Evolutionary conservation across 202 grass and related monocot genomes (phyloP).

Genomic region (Setaria viridis): DNA sequence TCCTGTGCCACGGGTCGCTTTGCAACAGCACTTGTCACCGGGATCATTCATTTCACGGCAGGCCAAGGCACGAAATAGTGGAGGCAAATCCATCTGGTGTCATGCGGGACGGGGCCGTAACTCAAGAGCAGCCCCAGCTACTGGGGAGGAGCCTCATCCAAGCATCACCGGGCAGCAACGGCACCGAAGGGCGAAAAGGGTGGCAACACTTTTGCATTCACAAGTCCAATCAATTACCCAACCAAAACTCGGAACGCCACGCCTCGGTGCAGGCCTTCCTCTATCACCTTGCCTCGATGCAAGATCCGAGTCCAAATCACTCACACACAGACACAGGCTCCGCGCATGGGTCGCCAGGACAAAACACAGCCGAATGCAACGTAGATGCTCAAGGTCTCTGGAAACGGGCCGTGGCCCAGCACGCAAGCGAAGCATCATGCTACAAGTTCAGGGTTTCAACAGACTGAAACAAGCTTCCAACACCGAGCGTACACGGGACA

Average conservation of each 20-base stretch:
- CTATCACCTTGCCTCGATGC: neutral
- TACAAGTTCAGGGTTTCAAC: slow-evolving; percentile 17
- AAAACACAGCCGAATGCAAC: neutral
- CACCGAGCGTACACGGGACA: neutral
- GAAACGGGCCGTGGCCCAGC: slow-evolving; percentile 17
- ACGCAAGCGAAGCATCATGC: neutral
- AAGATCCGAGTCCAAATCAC: no score
- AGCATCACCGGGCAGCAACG: neutral
- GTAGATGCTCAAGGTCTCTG: neutral
- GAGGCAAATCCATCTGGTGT: neutral
- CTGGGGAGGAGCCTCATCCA: no score
- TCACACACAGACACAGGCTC: no score
- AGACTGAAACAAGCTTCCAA: neutral
- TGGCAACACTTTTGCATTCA: neutral
- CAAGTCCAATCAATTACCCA: neutral
- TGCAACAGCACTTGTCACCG: no score
- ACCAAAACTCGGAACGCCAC: neutral
- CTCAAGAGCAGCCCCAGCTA: no score
- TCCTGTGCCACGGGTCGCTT: no score
- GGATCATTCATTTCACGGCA: no score
- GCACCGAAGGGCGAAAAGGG: neutral
- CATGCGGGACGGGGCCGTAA: no score
- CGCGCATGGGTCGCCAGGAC: no score
- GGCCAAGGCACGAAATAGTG: neutral
- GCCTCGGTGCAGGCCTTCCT: neutral